Conservation (phyloP, 257 asterid species). For the Forsythia viridissima region DNA sequence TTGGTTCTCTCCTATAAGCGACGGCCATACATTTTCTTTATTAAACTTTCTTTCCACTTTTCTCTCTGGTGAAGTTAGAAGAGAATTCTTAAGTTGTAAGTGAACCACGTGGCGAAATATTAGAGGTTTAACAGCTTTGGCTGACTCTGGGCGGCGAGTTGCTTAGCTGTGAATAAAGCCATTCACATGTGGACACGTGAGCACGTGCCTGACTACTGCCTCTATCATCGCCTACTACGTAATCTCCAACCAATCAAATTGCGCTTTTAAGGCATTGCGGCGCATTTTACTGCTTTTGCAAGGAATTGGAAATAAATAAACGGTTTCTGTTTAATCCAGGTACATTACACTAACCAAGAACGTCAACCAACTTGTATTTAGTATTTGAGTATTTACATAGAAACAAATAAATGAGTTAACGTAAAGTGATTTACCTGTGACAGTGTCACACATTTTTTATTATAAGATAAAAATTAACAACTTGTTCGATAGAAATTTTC, state of each 20-base stretch:
- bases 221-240: constrained; percentile 32
- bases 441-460: no score
- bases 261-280: constrained; percentile 28
- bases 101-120: constrained; percentile 36
- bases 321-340: no score
- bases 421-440: no score
- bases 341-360: no score
- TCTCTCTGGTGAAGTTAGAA: background rate
- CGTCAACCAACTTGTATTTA: no score
- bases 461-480: no score
- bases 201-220: constrained; percentile 37
- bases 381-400: no score
- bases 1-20: background rate
- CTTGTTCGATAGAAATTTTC: no score
- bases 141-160: constrained; percentile 45
- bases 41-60: background rate
- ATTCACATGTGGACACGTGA: constrained; percentile 50
- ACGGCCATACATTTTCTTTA: constrained; percentile 36
- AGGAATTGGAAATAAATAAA: background rate
- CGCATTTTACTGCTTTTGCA: constrained; percentile 19
- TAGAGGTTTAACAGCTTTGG: constrained; percentile 26
- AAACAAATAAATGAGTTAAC: no score
- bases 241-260: constrained; percentile 14
- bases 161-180: constrained; percentile 26
- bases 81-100: constrained; percentile 6